Percentiles rank a stretch among this genome's conserved stretches.
These are phyloP conservation scores for sorghum (Sorghum bicolor) DNA, from an alignment of 176 grass and related monocot genomes.

Conservation along the genomic window Sorghum_bicolor_NCBIv3 NC_012871.2:9278501-9279000, in stretches of 20 bases:
- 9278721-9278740: background rate
- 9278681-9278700: conserved; percentile 30
- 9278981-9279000: no score
- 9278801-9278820: background rate
- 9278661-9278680: background rate
- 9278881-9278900: background rate
- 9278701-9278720: conserved; percentile 2
- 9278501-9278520: conserved; percentile 8
- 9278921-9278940: background rate
- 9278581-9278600: conserved; percentile 4
- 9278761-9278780: conserved; percentile 30
- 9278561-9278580: conserved; percentile 45
- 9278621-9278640: conserved; percentile 7
- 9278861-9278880: conserved; percentile 14
- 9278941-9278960: no score
- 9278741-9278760: conserved; percentile 25
- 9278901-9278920: background rate
- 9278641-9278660: background rate
- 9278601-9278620: conserved; percentile 46
- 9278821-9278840: background rate
- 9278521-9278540: conserved; percentile 30
- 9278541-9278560: background rate
- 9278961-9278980: background rate
- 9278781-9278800: background rate
- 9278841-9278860: background rate